phyloP scores from a whole-genome alignment of 768 basidiomycete species.

The Russula dissimulans region DNA sequence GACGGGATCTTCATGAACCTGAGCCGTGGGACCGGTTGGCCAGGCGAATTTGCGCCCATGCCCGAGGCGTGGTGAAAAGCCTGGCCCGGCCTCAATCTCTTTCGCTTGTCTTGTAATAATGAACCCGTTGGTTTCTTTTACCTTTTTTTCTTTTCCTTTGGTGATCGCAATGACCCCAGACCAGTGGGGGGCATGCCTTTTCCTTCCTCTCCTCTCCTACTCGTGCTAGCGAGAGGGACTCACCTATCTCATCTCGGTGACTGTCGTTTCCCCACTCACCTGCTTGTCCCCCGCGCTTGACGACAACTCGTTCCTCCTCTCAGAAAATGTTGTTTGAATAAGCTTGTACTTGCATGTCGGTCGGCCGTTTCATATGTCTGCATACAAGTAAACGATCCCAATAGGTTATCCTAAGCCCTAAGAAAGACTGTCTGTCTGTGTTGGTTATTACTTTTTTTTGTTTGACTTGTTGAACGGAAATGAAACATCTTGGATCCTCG shows the following conservation, averaged over 20 bases:
- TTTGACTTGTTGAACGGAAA: too few relatives aligned
- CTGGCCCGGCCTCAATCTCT: too few relatives aligned
- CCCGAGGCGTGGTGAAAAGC: constrained; percentile 71
- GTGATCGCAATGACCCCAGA: not conserved
- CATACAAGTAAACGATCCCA: not conserved
- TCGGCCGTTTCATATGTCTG: not conserved
- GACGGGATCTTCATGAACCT: constrained; percentile 84
- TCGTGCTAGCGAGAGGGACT: too few relatives aligned
- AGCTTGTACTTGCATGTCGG: not conserved
- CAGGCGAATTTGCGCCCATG: constrained; percentile 62
- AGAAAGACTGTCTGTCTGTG: too few relatives aligned
- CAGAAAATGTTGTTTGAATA: not conserved
- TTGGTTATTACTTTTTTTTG: too few relatives aligned
- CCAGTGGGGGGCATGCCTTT: too few relatives aligned
- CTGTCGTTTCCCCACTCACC: not conserved
- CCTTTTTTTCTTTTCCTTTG: not conserved
- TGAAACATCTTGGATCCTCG: too few relatives aligned
- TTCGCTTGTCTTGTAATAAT: not conserved
- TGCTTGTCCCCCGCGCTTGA: not conserved
- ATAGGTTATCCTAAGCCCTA: constrained; percentile 11
- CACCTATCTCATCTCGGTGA: too few relatives aligned
- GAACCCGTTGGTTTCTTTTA: not conserved
- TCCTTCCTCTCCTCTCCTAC: too few relatives aligned
- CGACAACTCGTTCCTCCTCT: too few relatives aligned
- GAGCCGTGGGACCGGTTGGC: constrained; percentile 64